A percentile compares a stretch with the other conserved stretches of the same genome.
These are phyloP conservation scores for Penicillium macrosclerotiorum DNA, from an alignment of 495 filamentous ascomycete genomes.

Conservation along the genomic window DNA sequence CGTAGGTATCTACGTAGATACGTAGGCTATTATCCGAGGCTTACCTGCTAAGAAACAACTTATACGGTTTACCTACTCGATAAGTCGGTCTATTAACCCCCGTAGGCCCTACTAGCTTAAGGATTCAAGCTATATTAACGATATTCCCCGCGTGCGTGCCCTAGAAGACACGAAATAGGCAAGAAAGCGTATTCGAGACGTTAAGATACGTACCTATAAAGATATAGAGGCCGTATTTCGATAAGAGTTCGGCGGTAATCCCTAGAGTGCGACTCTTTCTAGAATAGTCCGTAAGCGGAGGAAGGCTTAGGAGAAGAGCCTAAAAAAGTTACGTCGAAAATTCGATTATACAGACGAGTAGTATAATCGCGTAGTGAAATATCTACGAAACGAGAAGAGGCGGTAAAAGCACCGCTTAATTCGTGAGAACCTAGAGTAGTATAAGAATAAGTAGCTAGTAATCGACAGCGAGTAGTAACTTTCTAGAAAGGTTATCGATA, in stretches of 20 bases:
- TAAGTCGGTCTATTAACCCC: slow-evolving; percentile 38
- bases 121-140: slow-evolving; percentile 22
- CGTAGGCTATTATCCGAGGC: slow-evolving; percentile 31
- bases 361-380: slow-evolving; percentile 12
- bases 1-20: slow-evolving; percentile 32
- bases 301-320: slow-evolving; percentile 4
- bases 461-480: slow-evolving; percentile 30
- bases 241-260: slow-evolving; percentile 9
- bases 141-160: slow-evolving; percentile 10
- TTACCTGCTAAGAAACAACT: slow-evolving; percentile 28
- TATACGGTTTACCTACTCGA: slow-evolving; percentile 29
- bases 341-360: slow-evolving; percentile 16
- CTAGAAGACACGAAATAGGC: slow-evolving; percentile 11
- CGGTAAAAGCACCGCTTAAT: slow-evolving; percentile 20
- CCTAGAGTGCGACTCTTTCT: neutral
- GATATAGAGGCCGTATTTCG: slow-evolving; percentile 5
- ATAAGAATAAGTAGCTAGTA: slow-evolving; percentile 33
- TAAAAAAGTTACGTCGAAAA: slow-evolving; percentile 9
- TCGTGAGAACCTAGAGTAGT: slow-evolving; percentile 23
- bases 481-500: slow-evolving; percentile 24
- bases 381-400: slow-evolving; percentile 24
- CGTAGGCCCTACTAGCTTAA: slow-evolving; percentile 22
- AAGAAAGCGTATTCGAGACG: slow-evolving; percentile 7
- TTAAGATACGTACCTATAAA: slow-evolving; percentile 15
- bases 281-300: neutral